These are phyloP conservation scores for Penicillium robsamsonii DNA, from an alignment of 495 filamentous ascomycete genomes.

Conservation along the genomic window DNA sequence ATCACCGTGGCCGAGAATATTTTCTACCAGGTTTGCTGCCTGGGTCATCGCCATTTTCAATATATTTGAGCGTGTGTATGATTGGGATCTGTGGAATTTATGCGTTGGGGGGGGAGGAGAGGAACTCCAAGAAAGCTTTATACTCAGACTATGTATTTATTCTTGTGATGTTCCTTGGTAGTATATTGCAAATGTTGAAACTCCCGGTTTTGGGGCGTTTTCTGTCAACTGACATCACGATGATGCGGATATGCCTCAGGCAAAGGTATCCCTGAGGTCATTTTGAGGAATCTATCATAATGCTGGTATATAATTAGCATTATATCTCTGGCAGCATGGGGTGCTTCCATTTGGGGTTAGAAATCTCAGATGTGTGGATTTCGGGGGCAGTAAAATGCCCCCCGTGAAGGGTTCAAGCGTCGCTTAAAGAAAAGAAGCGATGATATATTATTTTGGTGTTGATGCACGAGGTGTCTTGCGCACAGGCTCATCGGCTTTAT, in stretches of 20 bases:
- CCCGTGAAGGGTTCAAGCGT: no score
- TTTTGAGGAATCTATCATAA: neutral
- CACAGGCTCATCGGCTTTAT: no score
- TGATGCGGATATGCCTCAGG: neutral
- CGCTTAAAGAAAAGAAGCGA: no score
- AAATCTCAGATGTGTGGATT: no score
- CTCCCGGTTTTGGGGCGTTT: neutral
- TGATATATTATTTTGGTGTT: no score
- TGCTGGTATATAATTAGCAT: neutral
- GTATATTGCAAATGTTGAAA: neutral
- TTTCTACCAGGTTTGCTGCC: conserved; percentile 62
- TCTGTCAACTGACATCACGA: conserved; percentile 1
- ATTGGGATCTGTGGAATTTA: neutral
- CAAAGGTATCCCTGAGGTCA: neutral
- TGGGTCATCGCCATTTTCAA: conserved; percentile 56
- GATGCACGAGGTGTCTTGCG: no score
- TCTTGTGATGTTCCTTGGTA: neutral
- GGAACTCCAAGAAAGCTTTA: neutral
- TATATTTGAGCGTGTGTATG: neutral
- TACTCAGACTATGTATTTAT: neutral
- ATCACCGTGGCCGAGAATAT: conserved; percentile 60
- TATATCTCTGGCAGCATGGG: neutral
- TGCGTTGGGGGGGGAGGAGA: neutral
- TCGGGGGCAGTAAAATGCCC: no score
- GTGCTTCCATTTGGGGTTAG: no score